Base-by-base conservation (phyloP, 1,139 yeast species). In the Scheffersomyces quercinus region DNA sequence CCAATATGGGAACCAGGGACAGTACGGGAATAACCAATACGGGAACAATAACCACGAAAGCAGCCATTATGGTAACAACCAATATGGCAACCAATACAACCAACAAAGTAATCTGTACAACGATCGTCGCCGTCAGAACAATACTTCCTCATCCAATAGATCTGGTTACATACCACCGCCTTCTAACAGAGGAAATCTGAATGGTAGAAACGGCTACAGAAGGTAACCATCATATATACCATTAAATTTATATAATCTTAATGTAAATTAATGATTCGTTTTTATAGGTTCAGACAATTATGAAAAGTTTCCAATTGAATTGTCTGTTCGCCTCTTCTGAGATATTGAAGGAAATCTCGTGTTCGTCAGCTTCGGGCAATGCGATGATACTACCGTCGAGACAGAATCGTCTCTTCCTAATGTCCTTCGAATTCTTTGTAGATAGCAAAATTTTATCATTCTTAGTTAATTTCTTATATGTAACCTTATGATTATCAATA, bases 321-420 rank as follows among this genome's bases (percentile, higher is more conserved):
- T 55, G 52, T 4, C 24, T 40, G 41, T 61, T 62, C 7, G 26
- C 5, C 7, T 20, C 26, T 13, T 68, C 68, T 9, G 48, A 38
- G 8, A 55, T 44, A 13, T 41, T 35, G 8, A 65, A 48, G 7
- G 26, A 38, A 10, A 67, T 46, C 28, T 51, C 53, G 31, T 54
- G 49, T 29, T 52, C 54, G 3, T 56, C 59, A 4, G 49, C 49
- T 15, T 59, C 62, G 3, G 77, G 76, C 29, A 67, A 42, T 11
- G 49, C 54, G n/a, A 68, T 46, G 16, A 72, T 67, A 37, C 69
- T 54, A 0, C 87, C 87, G 60, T 82, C 87, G 26, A 81, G 55
- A 52, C 87, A 82, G 44, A 82, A 65, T 40, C 83, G 67, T 41
- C 70, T 62, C 36, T 66, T 56, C 12, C 47, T 40, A 6, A 54